Evolutionary conservation across 805 yeast species (phyloP), one percentile per base, ranked within the genome.

Genomic region (Candida ovalis): DNA sequence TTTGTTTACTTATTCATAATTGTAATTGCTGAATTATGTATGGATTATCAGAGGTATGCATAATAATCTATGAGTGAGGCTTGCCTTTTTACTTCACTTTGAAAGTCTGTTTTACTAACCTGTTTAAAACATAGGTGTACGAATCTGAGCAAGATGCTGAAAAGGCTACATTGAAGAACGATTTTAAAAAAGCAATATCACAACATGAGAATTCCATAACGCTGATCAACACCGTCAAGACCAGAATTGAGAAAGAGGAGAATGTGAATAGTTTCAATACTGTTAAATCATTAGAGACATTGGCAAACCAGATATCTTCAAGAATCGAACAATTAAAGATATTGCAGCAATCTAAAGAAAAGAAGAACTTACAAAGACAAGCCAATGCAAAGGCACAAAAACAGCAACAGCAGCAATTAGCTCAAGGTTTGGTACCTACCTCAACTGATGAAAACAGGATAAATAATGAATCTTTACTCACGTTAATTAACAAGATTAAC

Each of bases 131-230:
- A 8, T 32, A 77, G 77, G 77, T 77, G 2, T 81, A 79, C 52
- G 71, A 72, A 25, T 60, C 74, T 3, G 79, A 80, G 18, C 76
- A 75, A 47, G 70, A 67, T 40, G 87, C 86, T 0, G 86, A 82
- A 51, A 60, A 66, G 24, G 71, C 77, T 12, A 69, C 73, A 1
- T 50, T 70, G 27, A 67, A 70, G 40, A 74, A 74, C 8, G 76
- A 78, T 39, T 69, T 68, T 32, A 54, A 59, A 6, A 67, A 67
- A 22, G 79, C 84, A 0, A 64, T 74, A 5, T 49, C 55, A 3
- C 54, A 63, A 9, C 79, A 76, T 54, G 50, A 52, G 8, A 60
- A 67, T 18, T 74, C 80, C 0, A 59, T 74, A 4, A 57, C 54
- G 1, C 47, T 60, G 45, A 67, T 76, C 44, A 55, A 56, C 6